phyloP scores from a whole-genome alignment of 345 rosid species.

The Aquilaria sinensis region DNA sequence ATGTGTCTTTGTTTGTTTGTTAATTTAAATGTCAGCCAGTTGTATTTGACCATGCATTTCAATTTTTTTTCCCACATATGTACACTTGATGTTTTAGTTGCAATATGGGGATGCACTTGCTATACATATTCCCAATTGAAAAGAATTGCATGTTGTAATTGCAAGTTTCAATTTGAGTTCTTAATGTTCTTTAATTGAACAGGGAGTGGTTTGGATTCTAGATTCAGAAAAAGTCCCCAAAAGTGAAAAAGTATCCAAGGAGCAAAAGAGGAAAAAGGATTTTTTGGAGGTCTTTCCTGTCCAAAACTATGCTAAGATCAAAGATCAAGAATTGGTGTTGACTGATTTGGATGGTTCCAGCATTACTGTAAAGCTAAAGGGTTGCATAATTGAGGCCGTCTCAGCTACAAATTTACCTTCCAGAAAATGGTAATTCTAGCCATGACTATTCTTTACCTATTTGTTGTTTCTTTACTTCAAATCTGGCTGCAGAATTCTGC shows the following conservation, averaged over 20 bases:
- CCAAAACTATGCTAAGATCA: slow-evolving; percentile 48
- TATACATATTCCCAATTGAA: no score
- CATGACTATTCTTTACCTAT: background rate
- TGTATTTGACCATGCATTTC: no score
- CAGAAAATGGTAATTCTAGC: slow-evolving; percentile 61
- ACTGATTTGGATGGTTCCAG: slow-evolving; percentile 44
- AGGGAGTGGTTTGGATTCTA: slow-evolving; percentile 87
- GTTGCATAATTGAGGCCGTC: slow-evolving; percentile 71
- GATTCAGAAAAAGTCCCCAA: slow-evolving; percentile 58
- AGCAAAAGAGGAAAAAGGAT: slow-evolving; percentile 56
- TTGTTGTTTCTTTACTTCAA: no score
- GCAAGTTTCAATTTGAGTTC: no score
- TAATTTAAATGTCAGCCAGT: no score
- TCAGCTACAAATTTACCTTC: slow-evolving; percentile 65
- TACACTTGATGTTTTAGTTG: no score
- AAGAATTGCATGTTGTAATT: no score
- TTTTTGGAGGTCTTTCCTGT: slow-evolving; percentile 56
- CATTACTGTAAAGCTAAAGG: slow-evolving; percentile 37
- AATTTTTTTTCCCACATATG: no score
- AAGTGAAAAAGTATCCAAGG: slow-evolving; percentile 37
- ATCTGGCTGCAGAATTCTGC: no score
- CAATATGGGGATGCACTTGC: no score
- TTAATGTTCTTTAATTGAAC: slow-evolving; percentile 8
- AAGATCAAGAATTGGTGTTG: slow-evolving; percentile 47
- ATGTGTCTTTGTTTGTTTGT: no score